Percentiles rank a stretch among this genome's conserved stretches.
Evolutionary conservation across 805 yeast species (phyloP).

Genomic region (Cyberlindnera euphorbiae): DNA sequence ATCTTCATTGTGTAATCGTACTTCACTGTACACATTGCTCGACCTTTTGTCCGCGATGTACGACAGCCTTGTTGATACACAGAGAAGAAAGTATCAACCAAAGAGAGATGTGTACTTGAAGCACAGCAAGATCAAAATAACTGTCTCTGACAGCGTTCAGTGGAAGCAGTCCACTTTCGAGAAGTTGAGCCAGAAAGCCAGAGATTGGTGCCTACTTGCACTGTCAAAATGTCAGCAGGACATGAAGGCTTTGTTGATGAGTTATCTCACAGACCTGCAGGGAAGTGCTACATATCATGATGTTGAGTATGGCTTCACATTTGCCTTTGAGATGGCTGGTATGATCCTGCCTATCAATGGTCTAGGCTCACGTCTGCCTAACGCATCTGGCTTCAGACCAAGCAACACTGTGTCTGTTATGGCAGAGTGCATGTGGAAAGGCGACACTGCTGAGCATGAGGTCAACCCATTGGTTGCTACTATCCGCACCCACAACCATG

Average conservation of each 20-base stretch:
- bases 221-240: conserved; percentile 63
- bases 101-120: conserved; percentile 54
- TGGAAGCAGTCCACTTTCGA: conserved; percentile 72
- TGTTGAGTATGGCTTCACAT: conserved; percentile 77
- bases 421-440: conserved; percentile 74
- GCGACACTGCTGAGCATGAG: conserved; percentile 39
- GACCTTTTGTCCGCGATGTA: conserved; percentile 77
- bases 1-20: conserved; percentile 69
- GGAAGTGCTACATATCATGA: conserved; percentile 31
- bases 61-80: conserved; percentile 79
- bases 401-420: conserved; percentile 68
- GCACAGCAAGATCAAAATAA: conserved; percentile 35
- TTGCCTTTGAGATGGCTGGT: conserved; percentile 89
- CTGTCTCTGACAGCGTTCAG: conserved; percentile 66
- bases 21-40: conserved; percentile 68
- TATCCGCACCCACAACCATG: conserved; percentile 28
- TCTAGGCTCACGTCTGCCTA: conserved; percentile 50
- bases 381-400: conserved; percentile 33
- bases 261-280: conserved; percentile 57
- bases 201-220: conserved; percentile 60
- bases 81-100: conserved; percentile 80
- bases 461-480: conserved; percentile 52
- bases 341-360: conserved; percentile 59
- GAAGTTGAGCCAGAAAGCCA: conserved; percentile 52
- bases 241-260: conserved; percentile 71